A percentile compares a stretch with the other conserved stretches of the same genome.
phyloP scores from a whole-genome alignment of 2,329 filamentous ascomycete species.

The Epichloe uncinata region DNA sequence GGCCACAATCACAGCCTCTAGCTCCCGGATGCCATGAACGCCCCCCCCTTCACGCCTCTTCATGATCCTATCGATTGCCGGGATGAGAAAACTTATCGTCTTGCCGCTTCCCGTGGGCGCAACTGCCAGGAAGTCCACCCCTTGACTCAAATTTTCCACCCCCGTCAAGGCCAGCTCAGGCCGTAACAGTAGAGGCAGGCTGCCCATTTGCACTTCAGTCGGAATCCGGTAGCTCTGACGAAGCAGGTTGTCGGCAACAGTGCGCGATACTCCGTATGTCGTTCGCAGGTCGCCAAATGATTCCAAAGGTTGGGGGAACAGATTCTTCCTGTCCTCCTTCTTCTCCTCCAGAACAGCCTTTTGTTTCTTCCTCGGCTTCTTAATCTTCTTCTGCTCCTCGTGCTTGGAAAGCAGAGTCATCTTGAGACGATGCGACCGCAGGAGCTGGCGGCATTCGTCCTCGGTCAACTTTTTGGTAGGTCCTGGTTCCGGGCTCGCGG shows the following conservation, averaged over 20 bases:
- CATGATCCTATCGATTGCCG: conserved; percentile 65
- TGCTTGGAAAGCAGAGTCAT: conserved; percentile 57
- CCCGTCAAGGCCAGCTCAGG: conserved; percentile 35
- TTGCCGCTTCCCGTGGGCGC: conserved; percentile 96
- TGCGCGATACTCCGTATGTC: conserved; percentile 58
- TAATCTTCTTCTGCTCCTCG: conserved; percentile 29
- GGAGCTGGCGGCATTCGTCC: conserved; percentile 58
- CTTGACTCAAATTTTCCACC: conserved; percentile 20
- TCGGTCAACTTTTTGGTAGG: conserved; percentile 37
- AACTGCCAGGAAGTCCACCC: conserved; percentile 69
- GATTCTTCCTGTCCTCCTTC: conserved; percentile 41
- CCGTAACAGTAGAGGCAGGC: conserved; percentile 63
- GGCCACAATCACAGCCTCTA: conserved; percentile 59
- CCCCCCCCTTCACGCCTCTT: conserved; percentile 38
- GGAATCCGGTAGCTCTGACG: conserved; percentile 78
- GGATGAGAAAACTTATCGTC: conserved; percentile 84
- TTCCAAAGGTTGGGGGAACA: conserved; percentile 70
- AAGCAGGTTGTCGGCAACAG: conserved; percentile 64
- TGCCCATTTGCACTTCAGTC: conserved; percentile 86
- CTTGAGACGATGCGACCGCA: conserved; percentile 75
- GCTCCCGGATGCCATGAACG: conserved; percentile 25
- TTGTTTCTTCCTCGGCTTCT: conserved; percentile 40
- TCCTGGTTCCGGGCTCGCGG: conserved; percentile 14
- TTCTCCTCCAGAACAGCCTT: conserved; percentile 31
- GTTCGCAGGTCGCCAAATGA: conserved; percentile 61